Evolutionary conservation across 1,284 basidiomycete genomes (phyloP), one percentile per base, ranked within the genome.

Genomic region (Inonotus obliquus): DNA sequence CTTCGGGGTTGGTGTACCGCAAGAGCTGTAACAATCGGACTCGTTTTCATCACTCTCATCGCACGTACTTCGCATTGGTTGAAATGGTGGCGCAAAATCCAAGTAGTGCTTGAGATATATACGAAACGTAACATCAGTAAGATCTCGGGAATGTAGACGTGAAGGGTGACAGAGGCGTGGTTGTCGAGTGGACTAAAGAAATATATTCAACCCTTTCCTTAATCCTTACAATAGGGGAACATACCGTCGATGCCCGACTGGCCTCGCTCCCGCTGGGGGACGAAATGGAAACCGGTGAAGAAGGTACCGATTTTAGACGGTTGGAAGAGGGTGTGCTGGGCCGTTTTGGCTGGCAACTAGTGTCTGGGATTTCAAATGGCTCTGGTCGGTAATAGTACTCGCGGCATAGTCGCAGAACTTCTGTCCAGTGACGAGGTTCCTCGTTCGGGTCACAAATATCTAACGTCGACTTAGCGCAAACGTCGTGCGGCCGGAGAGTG

Each of bases 41-140:
- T 32, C n/a, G n/a, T 32, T 62, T 44, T n/a, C 38, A n/a, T 59
- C 57, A 29, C 53, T 38, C 17, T 32, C 39, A 52, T 44, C 37
- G 48, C 19, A 7, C 29, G 35, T 32, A 23, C 21, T 32, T 63
- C 66, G 0, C 45, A 41, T 47, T 62, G 59, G 35, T 17, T 68
- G 71, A 37, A 10, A 32, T 54, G 63, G 64, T 1, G 69, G 71
- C 0, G 70, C 71, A 65, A 84, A 77, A 67, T 88, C 84, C 84
- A 91, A 86, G 70, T 84, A 91, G 65, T 91, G 84, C 65, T 88
- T 89, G 63, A 91, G 67, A 67, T 91, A 90, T 47, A 89, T 80
- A 11, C 86, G 79, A 70, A 91, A 89, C 0, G 83, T 85, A 62
- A 85, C 85, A 5, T 75, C 77, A 1, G 81, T 89, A 39, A 91